Conservation (phyloP, 2,329 filamentous ascomycete genomes). For the Zasmidium angulare region DNA sequence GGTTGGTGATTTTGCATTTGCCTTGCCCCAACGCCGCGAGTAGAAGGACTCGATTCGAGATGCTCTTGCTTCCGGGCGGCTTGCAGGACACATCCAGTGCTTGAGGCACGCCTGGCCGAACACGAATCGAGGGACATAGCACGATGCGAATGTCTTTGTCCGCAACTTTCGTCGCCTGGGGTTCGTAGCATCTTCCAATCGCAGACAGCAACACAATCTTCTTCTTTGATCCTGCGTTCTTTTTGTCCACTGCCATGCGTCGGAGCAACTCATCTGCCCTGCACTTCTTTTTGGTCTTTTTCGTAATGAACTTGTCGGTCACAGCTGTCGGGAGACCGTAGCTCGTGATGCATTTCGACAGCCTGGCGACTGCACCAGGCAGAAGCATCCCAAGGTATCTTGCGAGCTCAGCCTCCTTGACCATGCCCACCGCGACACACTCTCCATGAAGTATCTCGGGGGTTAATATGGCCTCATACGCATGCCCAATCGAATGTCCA, state of each 20-base stretch:
- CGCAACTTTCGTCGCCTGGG: conserved; percentile 82
- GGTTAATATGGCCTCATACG: conserved; percentile 91
- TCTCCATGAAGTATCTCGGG: conserved; percentile 95
- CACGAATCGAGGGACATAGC: conserved; percentile 73
- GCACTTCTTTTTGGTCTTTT: conserved; percentile 83
- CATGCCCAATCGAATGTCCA: conserved; percentile 96
- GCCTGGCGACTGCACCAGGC: conserved; percentile 81
- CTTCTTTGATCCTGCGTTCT: conserved; percentile 93
- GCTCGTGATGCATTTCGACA: conserved; percentile 91
- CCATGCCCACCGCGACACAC: conserved; percentile 95
- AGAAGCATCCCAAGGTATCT: conserved; percentile 83
- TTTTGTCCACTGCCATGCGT: conserved; percentile 98
- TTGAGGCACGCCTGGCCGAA: conserved; percentile 69
- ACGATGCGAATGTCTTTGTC: conserved; percentile 81
- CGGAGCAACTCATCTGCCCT: conserved; percentile 80
- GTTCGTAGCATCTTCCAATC: conserved; percentile 85
- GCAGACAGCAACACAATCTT: conserved; percentile 90
- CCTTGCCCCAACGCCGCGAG: conserved; percentile 86
- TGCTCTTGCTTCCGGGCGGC: conserved; percentile 94
- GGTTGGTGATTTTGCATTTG: conserved; percentile 82
- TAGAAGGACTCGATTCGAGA: conserved; percentile 94
- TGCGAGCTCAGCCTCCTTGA: conserved; percentile 92
- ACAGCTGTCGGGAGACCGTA: conserved; percentile 87
- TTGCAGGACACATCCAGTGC: conserved; percentile 71
- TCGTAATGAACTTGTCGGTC: conserved; percentile 77